Evolutionary conservation across 140 eudicot species (phyloP), one percentile per base, ranked within the genome.

Genomic region (Bidens hawaiensis): DNA sequence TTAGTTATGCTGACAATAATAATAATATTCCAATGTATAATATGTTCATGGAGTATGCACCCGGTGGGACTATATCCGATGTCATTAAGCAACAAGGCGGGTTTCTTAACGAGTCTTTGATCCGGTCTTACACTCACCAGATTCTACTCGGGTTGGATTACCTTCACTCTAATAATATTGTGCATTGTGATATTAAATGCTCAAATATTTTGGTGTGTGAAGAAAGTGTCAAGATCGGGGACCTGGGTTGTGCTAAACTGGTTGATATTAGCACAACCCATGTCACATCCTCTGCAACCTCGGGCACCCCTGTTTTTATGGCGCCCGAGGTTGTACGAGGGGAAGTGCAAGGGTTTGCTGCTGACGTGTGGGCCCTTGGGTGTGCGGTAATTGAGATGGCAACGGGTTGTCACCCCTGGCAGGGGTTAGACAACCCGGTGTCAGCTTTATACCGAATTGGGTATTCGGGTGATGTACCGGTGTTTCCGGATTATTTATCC

Each of bases 241-340:
- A 82, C 43, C 50, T 82, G 19, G 89, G 85, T 2, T 75, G 78
- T 73, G 77, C 85, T 6, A 79, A 25, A 48, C 41, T 66, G 57
- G 47, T 25, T 49, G 72, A 52, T 13, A 14, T 22, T 38, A 1
- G 14, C 13, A 15, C n/a, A n/a, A n/a, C n/a, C n/a, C n/a, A 5
- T 8, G 45, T 1, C 2, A 51, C 51, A 1, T 49, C 74, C 50
- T 50, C 67, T 24, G 68, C 2, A 1, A 25, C 72, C 49, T 67
- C 85, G 24, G 89, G 89, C 45, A 82, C 89, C 10, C 85, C 82
- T 24, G 70, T 78, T 49, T 82, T 62, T 38, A 78, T 79, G 82
- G 82, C 85, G 8, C 85, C 89, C 6, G 89, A 82, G 69, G 85
- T 79, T 57, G 82, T 78, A 1, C 62, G 85, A 25, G 89, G 85